Base-by-base conservation (phyloP, 139 green algal genomes). In the Edaphochlamys debaryana region DNA sequence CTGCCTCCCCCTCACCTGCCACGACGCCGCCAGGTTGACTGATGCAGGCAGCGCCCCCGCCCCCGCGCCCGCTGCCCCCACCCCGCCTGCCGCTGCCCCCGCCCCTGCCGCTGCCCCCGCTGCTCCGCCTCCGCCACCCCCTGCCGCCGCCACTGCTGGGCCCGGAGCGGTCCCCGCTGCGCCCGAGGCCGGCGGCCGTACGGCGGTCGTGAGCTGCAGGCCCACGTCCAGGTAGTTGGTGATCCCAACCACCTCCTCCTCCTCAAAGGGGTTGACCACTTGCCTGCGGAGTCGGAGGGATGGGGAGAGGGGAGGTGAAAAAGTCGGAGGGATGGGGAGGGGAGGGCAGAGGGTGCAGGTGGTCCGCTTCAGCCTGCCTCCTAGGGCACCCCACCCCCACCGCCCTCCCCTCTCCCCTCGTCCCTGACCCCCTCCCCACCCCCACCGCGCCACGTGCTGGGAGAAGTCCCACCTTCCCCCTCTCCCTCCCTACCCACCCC, bases 151-250 rank as follows among this genome's bases (percentile, higher is more conserved):
- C 41, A 50, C 67, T 54, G 56, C 27, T 3, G 70, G 58, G 7
- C 6, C 45, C 11, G 45, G 45, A 54, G 45, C 45, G 45, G 45
- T 13, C 45, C 11, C 45, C 13, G 45, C 11, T 13, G 9, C 11
- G 11, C 13, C 11, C 45, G 45, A 9, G 11, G 45, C 45, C 45
- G 45, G 11, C 45, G 56, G 40, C 5, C 9, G 34, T 5, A 92
- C 32, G 80, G 80, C 67, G 2, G 86, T 84, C 20, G 80, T 45
- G 50, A 94, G 81, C 74, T 93, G 89, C 48, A 97, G 78, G 19
- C 93, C 95, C 3, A 96, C 17, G 81, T 98, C 92, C 0, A 98
- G 64, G 82, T 96, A 97, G 86, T 96, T 97, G 58, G 93, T 96
- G 82, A 98, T 96, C 52, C 92, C 95, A 32, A 96, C 94, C 23